Conservation (phyloP, 83 land plant species). For the Picea mariana region DNA sequence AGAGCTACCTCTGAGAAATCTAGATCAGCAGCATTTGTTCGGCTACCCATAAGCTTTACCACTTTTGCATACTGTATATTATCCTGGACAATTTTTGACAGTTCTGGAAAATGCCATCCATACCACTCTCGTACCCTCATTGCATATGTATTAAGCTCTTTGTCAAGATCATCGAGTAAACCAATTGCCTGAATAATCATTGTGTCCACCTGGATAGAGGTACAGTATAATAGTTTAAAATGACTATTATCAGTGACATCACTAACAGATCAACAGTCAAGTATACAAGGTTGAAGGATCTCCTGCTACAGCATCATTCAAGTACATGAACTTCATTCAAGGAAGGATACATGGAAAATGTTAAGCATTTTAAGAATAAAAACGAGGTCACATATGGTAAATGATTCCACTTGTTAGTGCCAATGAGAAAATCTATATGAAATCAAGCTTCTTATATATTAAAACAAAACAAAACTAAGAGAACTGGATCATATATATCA, state of each 20-base stretch:
- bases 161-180: conserved; percentile 96
- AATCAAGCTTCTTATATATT: not conserved
- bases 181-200: conserved; percentile 99
- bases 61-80: conserved; percentile 89
- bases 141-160: conserved; percentile 95
- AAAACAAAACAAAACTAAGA: not conserved
- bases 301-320: not conserved
- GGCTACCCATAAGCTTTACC: conserved; percentile 93
- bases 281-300: too few relatives aligned
- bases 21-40: conserved; percentile 77
- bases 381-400: not conserved
- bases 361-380: too few relatives aligned
- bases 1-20: conserved; percentile 91
- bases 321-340: not conserved
- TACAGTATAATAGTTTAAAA: not conserved
- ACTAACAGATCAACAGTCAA: too few relatives aligned
- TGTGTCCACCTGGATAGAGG: conserved; percentile 84
- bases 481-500: too few relatives aligned
- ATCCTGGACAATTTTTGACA: conserved; percentile 86
- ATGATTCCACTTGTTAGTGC: not conserved
- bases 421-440: not conserved
- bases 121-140: conserved; percentile 99
- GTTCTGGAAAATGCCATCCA: conserved; percentile 99
- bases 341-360: not conserved
- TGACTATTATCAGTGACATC: too few relatives aligned